Conservation (phyloP, 148 eudicot genomes). For the Drosera capensis region DNA sequence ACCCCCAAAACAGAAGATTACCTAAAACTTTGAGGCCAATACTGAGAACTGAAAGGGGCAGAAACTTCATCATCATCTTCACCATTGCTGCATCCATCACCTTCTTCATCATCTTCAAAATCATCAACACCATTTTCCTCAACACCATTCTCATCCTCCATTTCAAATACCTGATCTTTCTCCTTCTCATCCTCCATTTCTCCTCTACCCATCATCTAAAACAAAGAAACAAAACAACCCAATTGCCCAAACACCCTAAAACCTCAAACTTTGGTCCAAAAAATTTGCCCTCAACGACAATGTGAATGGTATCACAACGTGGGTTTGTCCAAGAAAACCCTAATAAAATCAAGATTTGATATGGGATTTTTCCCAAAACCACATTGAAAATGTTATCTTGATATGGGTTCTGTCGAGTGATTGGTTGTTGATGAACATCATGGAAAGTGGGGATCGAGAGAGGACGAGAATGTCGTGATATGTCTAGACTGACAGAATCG, state of each 20-base stretch:
- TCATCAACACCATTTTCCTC: slow-evolving; percentile 11
- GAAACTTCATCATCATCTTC: slow-evolving; percentile 7
- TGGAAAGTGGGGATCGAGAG: no score
- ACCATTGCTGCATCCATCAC: slow-evolving; percentile 7
- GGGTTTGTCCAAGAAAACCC: no score
- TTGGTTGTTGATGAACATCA: no score
- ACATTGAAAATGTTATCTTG: no score
- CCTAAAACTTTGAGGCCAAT: slow-evolving; percentile 75
- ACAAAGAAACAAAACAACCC: neutral
- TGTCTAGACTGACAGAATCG: no score
- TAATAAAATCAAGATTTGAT: no score
- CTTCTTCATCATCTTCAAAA: slow-evolving; percentile 4
- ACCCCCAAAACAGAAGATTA: slow-evolving; percentile 2
- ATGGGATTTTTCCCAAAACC: no score
- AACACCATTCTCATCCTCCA: slow-evolving; percentile 22
- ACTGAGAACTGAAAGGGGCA: slow-evolving; percentile 23
- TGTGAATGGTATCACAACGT: no score
- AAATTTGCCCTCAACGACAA: no score
- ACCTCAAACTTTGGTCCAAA: no score
- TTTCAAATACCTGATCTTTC: slow-evolving; percentile 13
- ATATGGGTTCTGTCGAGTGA: no score
- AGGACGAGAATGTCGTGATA: no score
- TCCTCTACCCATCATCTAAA: neutral
- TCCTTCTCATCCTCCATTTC: slow-evolving; percentile 18
- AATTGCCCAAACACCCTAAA: neutral